A percentile compares a stretch with the other conserved stretches of the same genome.
Evolutionary conservation across 345 rosid species (phyloP).

Genomic region (Eucalyptus pauciflora): DNA sequence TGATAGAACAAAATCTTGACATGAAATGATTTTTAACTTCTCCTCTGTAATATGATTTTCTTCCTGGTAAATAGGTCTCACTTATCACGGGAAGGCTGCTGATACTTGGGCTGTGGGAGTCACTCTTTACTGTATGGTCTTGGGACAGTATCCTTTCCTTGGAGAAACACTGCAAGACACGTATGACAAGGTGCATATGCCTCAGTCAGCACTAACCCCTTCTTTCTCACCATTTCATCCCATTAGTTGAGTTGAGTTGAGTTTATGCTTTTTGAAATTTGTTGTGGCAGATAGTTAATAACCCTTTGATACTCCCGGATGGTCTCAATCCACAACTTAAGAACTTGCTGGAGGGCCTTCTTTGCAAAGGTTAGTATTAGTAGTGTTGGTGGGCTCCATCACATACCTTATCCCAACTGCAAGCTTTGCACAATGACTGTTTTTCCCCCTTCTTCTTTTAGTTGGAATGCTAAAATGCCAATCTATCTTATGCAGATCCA

Average conservation of each 20-base stretch:
- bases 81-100: conserved; percentile 82
- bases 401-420: background rate
- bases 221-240: background rate
- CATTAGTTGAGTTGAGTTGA: background rate
- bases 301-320: conserved; percentile 53
- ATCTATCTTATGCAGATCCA: conserved; percentile 47
- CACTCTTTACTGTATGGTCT: conserved; percentile 78
- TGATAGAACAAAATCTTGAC: background rate
- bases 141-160: conserved; percentile 84
- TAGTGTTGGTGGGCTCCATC: background rate
- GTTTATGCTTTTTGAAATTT: background rate
- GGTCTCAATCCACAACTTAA: conserved; percentile 56
- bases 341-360: conserved; percentile 76
- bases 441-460: background rate
- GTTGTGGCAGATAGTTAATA: conserved; percentile 62
- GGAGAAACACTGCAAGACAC: conserved; percentile 96
- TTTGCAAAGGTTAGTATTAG: conserved; percentile 63
- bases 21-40: background rate
- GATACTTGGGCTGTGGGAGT: conserved; percentile 99
- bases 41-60: background rate
- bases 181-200: conserved; percentile 67
- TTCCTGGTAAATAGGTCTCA: conserved; percentile 42
- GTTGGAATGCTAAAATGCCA: background rate
- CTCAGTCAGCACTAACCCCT: background rate
- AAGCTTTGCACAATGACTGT: background rate